These are phyloP conservation scores for Drosera spatulata DNA, from an alignment of 179 eudicot genomes.

Conservation along the genomic window DNA sequence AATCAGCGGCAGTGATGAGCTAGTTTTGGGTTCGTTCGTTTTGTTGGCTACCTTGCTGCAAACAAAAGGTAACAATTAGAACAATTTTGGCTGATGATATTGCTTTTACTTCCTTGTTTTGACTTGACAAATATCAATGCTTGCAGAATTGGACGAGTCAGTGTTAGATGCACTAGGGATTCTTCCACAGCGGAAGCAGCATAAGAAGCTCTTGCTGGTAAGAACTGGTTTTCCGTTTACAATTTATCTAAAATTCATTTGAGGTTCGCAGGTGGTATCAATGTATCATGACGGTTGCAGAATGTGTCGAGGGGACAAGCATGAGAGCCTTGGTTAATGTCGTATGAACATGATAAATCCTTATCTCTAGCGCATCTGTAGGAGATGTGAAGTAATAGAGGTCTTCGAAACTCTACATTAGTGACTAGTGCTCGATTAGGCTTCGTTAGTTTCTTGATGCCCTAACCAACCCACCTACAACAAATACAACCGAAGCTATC, in stretches of 20 bases:
- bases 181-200: conserved; percentile 88
- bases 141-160: conserved; percentile 84
- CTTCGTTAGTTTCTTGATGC: too few relatives aligned
- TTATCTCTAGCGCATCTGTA: too few relatives aligned
- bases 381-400: too few relatives aligned
- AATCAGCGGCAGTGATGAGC: conserved; percentile 50
- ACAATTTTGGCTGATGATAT: conserved; percentile 1
- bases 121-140: conserved; percentile 8
- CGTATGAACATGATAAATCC: too few relatives aligned
- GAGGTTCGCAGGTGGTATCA: too few relatives aligned
- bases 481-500: too few relatives aligned
- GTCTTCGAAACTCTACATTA: too few relatives aligned
- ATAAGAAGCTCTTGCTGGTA: conserved; percentile 93
- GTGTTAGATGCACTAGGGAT: conserved; percentile 90
- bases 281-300: too few relatives aligned
- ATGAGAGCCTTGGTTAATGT: too few relatives aligned
- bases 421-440: too few relatives aligned
- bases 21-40: conserved; percentile 76
- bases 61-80: conserved; percentile 60
- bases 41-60: conserved; percentile 77
- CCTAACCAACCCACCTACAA: too few relatives aligned
- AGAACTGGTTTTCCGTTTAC: conserved; percentile 5
- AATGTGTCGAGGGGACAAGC: too few relatives aligned
- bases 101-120: conserved; percentile 8
- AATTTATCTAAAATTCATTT: neutral